Evolutionary conservation across 495 filamentous ascomycete species (phyloP), one percentile per base, ranked within the genome.

Genomic region (Aspergillus baeticus): DNA sequence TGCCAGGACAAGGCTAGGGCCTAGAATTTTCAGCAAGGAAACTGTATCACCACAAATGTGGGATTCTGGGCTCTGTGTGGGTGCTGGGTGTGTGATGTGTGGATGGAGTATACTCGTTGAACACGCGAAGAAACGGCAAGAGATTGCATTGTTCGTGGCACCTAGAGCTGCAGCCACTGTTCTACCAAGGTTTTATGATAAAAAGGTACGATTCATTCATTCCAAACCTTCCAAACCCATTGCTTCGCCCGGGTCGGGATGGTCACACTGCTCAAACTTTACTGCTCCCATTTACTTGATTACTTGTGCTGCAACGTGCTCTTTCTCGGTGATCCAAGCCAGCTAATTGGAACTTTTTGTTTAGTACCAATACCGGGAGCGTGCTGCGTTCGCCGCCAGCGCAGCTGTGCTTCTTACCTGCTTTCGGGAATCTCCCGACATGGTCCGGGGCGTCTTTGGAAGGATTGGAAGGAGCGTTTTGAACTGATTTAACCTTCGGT

Each of bases 21-120:
- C 92, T 2, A 74, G 73, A 45, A 31, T 95, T 21, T 73, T 93
- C 23, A 74, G 79, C 15, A 71, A 64, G 2, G 76, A 82, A 37
- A 72, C 69, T 0, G 63, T 86, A 31, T 82, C 77, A 34, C 80
- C 82, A 11, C 60, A 74, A 65, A 81, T 80, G 77, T 84, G 81
- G 82, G 84, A 87, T 62, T 76, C 77, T 36, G 91, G 92, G 4
- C 61, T 91, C 10, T 94, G 90, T 55, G 82, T 97, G 17, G 83
- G 81, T 2, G 71, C 80, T 8, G 91, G 91, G 33, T 93, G 92
- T 70, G 64, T 86, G 31, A 69, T 92, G 41, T 96, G 92, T 63
- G 92, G 92, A 3, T 91, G 88, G 87, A 93, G 90, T 69, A 83
- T 93, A 49, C 69, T 96, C 52, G 65, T 91, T 34, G 92, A 96